Evolutionary conservation across 345 rosid species (phyloP).

Genomic region (Carallia pectinifolia): DNA sequence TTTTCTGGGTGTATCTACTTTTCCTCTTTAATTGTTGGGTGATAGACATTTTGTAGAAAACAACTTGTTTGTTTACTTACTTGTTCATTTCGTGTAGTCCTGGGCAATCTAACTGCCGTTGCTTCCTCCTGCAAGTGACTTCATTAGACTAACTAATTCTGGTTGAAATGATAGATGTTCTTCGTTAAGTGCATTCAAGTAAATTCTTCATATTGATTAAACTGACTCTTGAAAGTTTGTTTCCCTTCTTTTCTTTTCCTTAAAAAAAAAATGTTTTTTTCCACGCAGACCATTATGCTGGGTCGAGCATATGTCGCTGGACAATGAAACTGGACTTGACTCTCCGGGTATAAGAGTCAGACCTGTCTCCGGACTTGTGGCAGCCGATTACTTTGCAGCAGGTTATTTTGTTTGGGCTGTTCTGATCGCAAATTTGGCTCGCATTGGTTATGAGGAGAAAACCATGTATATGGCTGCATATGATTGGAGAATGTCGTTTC

Average conservation of each 20-base stretch:
- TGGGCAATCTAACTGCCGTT: too few relatives aligned
- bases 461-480: constrained; percentile 78
- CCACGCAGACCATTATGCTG: constrained; percentile 67
- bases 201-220: background rate
- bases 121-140: too few relatives aligned
- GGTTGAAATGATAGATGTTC: too few relatives aligned
- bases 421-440: constrained; percentile 69
- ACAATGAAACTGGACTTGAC: constrained; percentile 69
- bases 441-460: constrained; percentile 72
- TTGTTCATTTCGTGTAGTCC: too few relatives aligned
- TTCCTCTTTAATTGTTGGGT: too few relatives aligned
- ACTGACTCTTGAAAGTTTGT: background rate
- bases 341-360: constrained; percentile 62
- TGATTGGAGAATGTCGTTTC: constrained; percentile 78
- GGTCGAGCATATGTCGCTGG: constrained; percentile 71
- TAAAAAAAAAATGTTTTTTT: background rate
- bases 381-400: constrained; percentile 78
- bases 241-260: constrained; percentile 1
- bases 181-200: too few relatives aligned
- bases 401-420: constrained; percentile 86
- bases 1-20: too few relatives aligned
- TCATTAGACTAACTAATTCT: too few relatives aligned
- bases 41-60: too few relatives aligned
- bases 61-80: too few relatives aligned
- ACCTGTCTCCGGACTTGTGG: constrained; percentile 72